phyloP scores from a whole-genome alignment of 306 rosid genomes.

The Pyrus pyrifolia region DNA sequence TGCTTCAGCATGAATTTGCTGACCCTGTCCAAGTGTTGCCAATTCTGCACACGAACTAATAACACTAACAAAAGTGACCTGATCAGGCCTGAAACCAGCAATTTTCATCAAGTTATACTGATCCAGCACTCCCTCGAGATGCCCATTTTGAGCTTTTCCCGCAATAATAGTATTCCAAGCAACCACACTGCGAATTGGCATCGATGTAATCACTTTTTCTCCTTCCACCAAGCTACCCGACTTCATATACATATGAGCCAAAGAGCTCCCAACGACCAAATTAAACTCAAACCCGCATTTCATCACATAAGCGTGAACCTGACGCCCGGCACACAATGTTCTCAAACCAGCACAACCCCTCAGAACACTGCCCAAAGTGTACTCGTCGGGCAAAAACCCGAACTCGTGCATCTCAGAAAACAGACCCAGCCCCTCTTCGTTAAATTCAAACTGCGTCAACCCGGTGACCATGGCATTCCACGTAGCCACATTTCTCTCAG shows the following conservation, averaged over 20 bases:
- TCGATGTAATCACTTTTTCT: slow-evolving; percentile 48
- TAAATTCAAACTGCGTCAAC: slow-evolving; percentile 54
- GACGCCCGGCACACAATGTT: slow-evolving; percentile 46
- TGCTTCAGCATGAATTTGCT: slow-evolving; percentile 78
- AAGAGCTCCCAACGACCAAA: slow-evolving; percentile 72
- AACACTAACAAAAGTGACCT: slow-evolving; percentile 66
- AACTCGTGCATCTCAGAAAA: slow-evolving; percentile 52
- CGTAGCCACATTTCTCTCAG: slow-evolving; percentile 68
- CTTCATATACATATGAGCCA: slow-evolving; percentile 95
- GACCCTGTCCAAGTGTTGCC: slow-evolving; percentile 80
- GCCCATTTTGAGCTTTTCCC: slow-evolving; percentile 73
- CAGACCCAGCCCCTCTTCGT: slow-evolving; percentile 47
- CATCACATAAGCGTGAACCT: slow-evolving; percentile 62
- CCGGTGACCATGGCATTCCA: slow-evolving; percentile 86
- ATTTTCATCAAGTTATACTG: slow-evolving; percentile 68
- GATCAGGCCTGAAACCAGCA: slow-evolving; percentile 67
- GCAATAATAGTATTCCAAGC: slow-evolving; percentile 95
- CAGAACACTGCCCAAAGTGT: slow-evolving; percentile 70
- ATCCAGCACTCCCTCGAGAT: slow-evolving; percentile 49
- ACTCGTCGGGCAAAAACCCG: slow-evolving; percentile 72
- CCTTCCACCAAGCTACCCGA: slow-evolving; percentile 66
- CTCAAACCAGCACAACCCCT: slow-evolving; percentile 80
- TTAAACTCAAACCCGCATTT: slow-evolving; percentile 70
- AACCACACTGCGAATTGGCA: slow-evolving; percentile 68
- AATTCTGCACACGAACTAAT: slow-evolving; percentile 68